These are phyloP conservation scores for Xylaria scruposa DNA, from an alignment of 495 filamentous ascomycete genomes.

Conservation along the genomic window DNA sequence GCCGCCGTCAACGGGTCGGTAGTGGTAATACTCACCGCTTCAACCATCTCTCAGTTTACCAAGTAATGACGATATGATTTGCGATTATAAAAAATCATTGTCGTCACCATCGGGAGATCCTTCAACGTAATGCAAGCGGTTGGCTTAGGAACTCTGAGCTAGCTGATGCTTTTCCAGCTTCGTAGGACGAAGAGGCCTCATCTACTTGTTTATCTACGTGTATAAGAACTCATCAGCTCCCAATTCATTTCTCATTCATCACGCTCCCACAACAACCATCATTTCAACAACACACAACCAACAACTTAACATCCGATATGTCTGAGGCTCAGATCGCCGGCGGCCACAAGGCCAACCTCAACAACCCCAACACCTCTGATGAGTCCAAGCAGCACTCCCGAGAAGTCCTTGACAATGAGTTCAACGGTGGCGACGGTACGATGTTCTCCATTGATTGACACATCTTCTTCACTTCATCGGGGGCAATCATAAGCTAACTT, in stretches of 20 bases:
- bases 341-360: slow-evolving; percentile 58
- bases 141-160: not conserved
- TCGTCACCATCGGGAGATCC: not conserved
- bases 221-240: not conserved
- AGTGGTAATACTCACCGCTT: not conserved
- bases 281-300: not conserved
- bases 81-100: not conserved
- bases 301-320: not conserved
- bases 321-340: slow-evolving; percentile 48
- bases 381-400: slow-evolving; percentile 31
- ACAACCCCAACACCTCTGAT: slow-evolving; percentile 52
- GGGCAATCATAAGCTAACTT: not conserved
- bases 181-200: not conserved
- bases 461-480: not conserved
- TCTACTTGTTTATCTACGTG: not conserved
- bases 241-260: not conserved
- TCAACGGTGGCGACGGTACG: not conserved
- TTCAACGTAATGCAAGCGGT: not conserved
- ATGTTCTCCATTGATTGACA: not conserved
- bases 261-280: not conserved
- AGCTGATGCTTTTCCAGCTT: not conserved
- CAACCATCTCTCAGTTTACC: not conserved
- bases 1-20: too few species aligned
- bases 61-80: not conserved
- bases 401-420: not conserved